Evolutionary conservation across 164 flowering plant species (phyloP).

Genomic region (Tinospora cordifolia): DNA sequence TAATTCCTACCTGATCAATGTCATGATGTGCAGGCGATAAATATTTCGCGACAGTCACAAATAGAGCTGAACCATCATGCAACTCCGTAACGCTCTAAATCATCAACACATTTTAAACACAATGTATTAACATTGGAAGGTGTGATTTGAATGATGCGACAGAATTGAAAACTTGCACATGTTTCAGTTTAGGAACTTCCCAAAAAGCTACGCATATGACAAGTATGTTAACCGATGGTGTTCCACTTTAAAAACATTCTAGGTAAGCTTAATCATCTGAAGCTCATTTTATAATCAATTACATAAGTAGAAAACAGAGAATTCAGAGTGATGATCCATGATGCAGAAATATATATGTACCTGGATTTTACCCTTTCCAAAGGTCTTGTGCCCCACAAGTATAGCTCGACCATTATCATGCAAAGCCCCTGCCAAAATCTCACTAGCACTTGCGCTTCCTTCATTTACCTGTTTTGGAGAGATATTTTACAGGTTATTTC

Average conservation of each 20-base stretch:
- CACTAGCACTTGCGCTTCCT: conserved; percentile 97
- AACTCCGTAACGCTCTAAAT: conserved; percentile 91
- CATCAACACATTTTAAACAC: not conserved
- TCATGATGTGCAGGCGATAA: conserved; percentile 84
- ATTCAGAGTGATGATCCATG: not conserved
- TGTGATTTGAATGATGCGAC: conserved; percentile 1
- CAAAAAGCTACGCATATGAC: too few relatives aligned
- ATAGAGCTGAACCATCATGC: conserved; percentile 89
- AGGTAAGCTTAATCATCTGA: not conserved
- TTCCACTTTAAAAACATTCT: not conserved
- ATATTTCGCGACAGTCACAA: conserved; percentile 90
- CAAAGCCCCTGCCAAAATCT: conserved; percentile 94
- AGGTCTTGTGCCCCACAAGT: conserved; percentile 84
- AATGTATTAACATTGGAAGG: not conserved
- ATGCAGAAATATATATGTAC: conserved; percentile 26
- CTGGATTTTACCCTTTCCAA: conserved; percentile 98
- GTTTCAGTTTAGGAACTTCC: not conserved
- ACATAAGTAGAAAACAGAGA: not conserved
- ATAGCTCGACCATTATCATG: conserved; percentile 92
- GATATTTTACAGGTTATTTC: not conserved
- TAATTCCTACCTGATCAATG: conserved; percentile 85
- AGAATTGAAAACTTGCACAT: not conserved
- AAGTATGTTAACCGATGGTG: not conserved
- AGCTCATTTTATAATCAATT: not conserved
- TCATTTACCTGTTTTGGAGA: conserved; percentile 65